These are phyloP conservation scores for Suillus occidentalis DNA, from an alignment of 768 basidiomycete species.

Conservation along the genomic window DNA sequence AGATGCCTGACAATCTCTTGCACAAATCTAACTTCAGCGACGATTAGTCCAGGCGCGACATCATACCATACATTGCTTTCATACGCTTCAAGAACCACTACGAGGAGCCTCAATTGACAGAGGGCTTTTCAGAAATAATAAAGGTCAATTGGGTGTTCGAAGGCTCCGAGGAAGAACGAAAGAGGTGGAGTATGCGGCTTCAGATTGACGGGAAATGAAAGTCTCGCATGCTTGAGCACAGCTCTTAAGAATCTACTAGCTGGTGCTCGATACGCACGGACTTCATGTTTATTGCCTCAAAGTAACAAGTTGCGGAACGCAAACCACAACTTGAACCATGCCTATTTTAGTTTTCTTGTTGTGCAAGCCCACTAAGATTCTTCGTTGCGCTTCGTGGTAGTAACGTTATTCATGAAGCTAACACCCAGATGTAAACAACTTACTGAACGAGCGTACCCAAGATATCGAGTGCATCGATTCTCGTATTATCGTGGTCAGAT, in stretches of 20 bases:
- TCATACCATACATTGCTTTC: conserved; percentile 63
- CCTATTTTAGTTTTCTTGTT: conserved; percentile 28
- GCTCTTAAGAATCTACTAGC: not conserved
- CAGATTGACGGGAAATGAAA: conserved; percentile 70
- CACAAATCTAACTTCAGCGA: not conserved
- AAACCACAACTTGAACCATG: no score
- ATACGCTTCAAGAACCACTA: conserved; percentile 55
- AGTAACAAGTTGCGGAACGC: not conserved
- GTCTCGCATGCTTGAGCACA: not conserved
- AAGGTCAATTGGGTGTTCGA: conserved; percentile 80
- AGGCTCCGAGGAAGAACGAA: conserved; percentile 69
- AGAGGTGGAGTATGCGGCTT: conserved; percentile 83
- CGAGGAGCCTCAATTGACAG: conserved; percentile 62
- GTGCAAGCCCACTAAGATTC: conserved; percentile 37
- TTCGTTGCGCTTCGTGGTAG: conserved; percentile 34
- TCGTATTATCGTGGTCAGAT: conserved; percentile 68
- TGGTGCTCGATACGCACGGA: not conserved
- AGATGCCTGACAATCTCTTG: not conserved
- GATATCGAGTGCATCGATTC: conserved; percentile 67
- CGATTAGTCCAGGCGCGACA: conserved; percentile 45
- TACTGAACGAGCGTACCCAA: conserved; percentile 61
- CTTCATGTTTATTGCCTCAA: not conserved
- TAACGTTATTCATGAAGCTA: conserved; percentile 5
- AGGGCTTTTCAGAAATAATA: conserved; percentile 79
- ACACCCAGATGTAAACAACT: conserved; percentile 22